Percentiles rank a stretch among this genome's conserved stretches.
These are phyloP conservation scores for Pseudognaphalium luteoalbum DNA, from an alignment of 129 eudicot genomes.

Conservation along the genomic window DNA sequence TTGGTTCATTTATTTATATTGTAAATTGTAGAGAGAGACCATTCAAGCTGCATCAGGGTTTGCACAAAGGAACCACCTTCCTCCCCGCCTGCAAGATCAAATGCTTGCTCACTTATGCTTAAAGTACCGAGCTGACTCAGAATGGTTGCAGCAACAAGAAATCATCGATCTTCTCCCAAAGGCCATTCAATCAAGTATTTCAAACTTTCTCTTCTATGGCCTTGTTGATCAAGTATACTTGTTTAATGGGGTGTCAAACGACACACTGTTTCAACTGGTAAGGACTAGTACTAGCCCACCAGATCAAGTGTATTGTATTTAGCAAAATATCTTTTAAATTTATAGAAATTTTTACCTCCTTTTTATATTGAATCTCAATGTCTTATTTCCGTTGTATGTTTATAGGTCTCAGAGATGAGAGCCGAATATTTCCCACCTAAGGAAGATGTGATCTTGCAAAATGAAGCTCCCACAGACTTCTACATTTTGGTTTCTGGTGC, in stretches of 20 bases:
- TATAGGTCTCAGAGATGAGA: conserved; percentile 72
- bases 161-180: conserved; percentile 64
- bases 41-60: conserved; percentile 70
- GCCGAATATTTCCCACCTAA: conserved; percentile 78
- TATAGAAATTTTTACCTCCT: not conserved
- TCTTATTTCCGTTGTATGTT: not conserved
- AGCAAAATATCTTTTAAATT: not conserved
- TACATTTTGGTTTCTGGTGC: conserved; percentile 74
- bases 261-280: conserved; percentile 67
- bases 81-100: conserved; percentile 61
- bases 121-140: conserved; percentile 64
- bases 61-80: conserved; percentile 64
- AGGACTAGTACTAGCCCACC: not conserved
- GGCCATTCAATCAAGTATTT: conserved; percentile 66
- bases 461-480: conserved; percentile 80
- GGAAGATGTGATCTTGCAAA: conserved; percentile 77
- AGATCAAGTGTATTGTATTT: not conserved
- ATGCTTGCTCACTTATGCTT: conserved; percentile 63
- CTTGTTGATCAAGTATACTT: conserved; percentile 63
- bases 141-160: conserved; percentile 73
- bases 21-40: conserved; percentile 52
- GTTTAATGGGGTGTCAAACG: conserved; percentile 62
- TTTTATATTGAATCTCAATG: not conserved
- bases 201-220: conserved; percentile 46
- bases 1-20: conserved; percentile 17